A percentile compares a stretch with the other conserved stretches of the same genome.
Conservation (phyloP, 1,284 basidiomycete species). For the Melampsora occidentalis region DNA sequence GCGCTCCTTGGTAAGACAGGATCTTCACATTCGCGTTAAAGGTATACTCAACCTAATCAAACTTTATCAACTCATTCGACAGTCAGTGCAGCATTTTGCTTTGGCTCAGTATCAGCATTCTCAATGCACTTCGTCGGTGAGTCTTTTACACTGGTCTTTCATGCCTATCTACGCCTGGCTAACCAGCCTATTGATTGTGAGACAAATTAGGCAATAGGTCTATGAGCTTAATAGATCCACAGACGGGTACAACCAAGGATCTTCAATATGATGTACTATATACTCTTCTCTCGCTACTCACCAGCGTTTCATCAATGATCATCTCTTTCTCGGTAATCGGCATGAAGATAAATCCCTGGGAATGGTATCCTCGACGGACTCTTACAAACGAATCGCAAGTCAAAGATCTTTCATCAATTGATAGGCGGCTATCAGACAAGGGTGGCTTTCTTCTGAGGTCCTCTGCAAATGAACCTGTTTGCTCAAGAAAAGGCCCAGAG, state of each 20-base stretch:
- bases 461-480: no score
- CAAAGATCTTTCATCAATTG: not conserved
- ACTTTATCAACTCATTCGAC: not conserved
- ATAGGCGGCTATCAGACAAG: not conserved
- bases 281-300: slow-evolving; percentile 57
- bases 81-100: slow-evolving; percentile 3
- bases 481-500: no score
- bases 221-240: not conserved
- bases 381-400: not conserved
- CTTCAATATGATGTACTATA: slow-evolving; percentile 55
- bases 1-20: not conserved
- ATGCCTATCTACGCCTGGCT: not conserved
- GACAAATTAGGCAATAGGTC: not conserved
- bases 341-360: slow-evolving; percentile 49
- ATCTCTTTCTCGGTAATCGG: slow-evolving; percentile 58
- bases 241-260: slow-evolving; percentile 49
- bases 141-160: not conserved
- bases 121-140: not conserved
- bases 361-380: not conserved
- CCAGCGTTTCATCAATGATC: slow-evolving; percentile 55
- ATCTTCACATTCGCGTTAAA: not conserved
- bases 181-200: not conserved
- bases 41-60: not conserved
- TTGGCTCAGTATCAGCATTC: not conserved
- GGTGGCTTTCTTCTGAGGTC: not conserved